phyloP scores from a whole-genome alignment of 2,329 filamentous ascomycete genomes.

The Knufia petricola region DNA sequence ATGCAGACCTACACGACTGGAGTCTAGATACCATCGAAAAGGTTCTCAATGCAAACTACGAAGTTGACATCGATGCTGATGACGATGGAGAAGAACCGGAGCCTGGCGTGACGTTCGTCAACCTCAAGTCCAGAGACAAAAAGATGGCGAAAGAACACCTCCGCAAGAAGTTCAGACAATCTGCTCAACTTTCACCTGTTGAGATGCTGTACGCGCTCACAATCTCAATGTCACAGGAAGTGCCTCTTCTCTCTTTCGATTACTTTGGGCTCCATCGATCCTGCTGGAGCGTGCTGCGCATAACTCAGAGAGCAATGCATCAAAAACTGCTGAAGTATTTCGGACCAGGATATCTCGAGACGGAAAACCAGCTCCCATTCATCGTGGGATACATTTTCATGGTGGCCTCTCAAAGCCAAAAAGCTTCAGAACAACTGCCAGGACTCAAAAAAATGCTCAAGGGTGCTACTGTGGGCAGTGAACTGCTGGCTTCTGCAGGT shows the following conservation, averaged over 20 bases:
- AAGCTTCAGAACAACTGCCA: neutral
- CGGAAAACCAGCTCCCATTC: conserved; percentile 33
- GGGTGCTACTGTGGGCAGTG: neutral
- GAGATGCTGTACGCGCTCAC: conserved; percentile 28
- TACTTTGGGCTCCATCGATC: conserved; percentile 33
- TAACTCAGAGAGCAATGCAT: conserved; percentile 20
- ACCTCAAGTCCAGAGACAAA: neutral
- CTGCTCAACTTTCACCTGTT: conserved; percentile 10
- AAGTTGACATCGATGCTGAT: conserved; percentile 18
- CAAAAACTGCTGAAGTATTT: conserved; percentile 26
- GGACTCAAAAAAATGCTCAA: neutral
- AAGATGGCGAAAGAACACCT: conserved; percentile 6
- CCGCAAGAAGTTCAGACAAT: conserved; percentile 2
- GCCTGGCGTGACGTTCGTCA: neutral
- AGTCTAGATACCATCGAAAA: conserved; percentile 29
- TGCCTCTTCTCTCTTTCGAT: conserved; percentile 36
- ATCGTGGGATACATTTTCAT: conserved; percentile 35
- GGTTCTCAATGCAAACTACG: conserved; percentile 28
- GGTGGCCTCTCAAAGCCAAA: neutral
- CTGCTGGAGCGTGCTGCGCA: conserved; percentile 34
- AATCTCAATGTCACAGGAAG: conserved; percentile 30
- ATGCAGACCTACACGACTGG: conserved; percentile 23
- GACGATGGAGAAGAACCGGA: neutral
- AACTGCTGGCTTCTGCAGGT: neutral
- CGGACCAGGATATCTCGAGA: conserved; percentile 30